Conservation (phyloP, 2,329 filamentous ascomycete genomes). For the Rhynchosporium agropyri region DNA sequence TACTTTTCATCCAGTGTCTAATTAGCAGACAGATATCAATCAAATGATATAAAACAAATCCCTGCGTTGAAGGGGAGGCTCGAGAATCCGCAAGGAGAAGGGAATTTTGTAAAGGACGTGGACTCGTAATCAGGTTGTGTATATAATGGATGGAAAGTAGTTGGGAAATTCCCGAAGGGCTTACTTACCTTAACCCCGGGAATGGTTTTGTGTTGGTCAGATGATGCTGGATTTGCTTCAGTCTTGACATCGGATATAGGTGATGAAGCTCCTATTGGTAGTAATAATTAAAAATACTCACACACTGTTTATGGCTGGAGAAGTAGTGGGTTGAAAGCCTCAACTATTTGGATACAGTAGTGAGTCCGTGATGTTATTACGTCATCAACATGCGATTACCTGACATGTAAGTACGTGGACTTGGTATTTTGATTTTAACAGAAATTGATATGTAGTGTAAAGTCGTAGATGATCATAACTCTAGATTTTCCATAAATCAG, state of each 20-base stretch:
- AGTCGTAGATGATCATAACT: no score
- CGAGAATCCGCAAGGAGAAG: neutral
- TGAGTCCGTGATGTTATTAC: no score
- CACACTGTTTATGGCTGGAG: neutral
- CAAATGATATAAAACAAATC: no score
- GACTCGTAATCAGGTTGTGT: neutral
- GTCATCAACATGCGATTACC: no score
- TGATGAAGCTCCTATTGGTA: neutral
- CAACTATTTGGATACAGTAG: no score
- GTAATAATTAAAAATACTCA: neutral
- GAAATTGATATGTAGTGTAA: no score
- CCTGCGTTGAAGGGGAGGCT: neutral
- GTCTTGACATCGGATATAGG: conserved; percentile 10
- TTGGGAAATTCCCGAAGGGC: neutral
- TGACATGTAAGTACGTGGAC: no score
- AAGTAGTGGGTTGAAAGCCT: no score
- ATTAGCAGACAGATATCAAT: neutral
- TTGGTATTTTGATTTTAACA: no score
- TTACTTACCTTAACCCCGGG: conserved; percentile 14
- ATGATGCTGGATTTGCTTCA: conserved; percentile 12
- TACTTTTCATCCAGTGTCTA: conserved; percentile 18
- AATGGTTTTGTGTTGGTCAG: neutral
- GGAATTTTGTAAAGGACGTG: neutral
- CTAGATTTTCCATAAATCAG: no score
- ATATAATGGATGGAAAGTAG: neutral